Conservation (phyloP, 2,329 filamentous ascomycete genomes). For the Talaromyces funiculosus region DNA sequence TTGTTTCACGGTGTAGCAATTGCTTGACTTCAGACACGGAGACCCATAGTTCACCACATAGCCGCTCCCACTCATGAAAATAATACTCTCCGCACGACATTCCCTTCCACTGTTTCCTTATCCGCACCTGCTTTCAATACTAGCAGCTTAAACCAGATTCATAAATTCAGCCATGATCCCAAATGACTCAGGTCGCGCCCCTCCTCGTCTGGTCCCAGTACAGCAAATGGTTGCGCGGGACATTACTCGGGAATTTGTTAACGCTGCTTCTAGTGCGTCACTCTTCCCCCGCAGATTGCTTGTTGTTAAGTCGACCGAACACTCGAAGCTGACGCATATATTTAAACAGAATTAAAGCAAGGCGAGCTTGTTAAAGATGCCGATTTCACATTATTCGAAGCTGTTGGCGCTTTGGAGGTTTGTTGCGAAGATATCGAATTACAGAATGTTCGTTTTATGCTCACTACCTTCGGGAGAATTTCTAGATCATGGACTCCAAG, state of each 20-base stretch:
- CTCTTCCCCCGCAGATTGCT: not conserved
- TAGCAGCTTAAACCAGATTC: not conserved
- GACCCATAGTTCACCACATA: not conserved
- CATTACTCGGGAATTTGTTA: slow-evolving; percentile 52
- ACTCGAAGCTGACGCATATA: not conserved
- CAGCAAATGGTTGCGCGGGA: slow-evolving; percentile 42
- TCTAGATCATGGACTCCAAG: slow-evolving; percentile 94
- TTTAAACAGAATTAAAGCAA: slow-evolving; percentile 58
- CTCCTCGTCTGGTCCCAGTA: slow-evolving; percentile 28
- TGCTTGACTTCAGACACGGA: not conserved
- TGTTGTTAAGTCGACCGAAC: slow-evolving; percentile 6
- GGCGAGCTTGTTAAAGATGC: slow-evolving; percentile 92
- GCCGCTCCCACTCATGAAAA: not conserved
- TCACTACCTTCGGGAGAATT: not conserved
- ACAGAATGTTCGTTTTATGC: not conserved
- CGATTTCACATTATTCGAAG: slow-evolving; percentile 87
- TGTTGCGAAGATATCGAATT: slow-evolving; percentile 15
- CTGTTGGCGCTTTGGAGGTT: slow-evolving; percentile 68
- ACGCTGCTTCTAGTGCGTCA: slow-evolving; percentile 47
- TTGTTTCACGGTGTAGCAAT: not conserved
- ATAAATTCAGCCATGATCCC: slow-evolving; percentile 25
- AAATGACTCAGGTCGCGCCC: slow-evolving; percentile 28
- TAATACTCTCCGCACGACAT: not conserved
- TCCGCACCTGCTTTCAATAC: slow-evolving; percentile 2
- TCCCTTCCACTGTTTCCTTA: not conserved